Evolutionary conservation across 306 rosid species (phyloP).

Genomic region (Betula pendula): DNA sequence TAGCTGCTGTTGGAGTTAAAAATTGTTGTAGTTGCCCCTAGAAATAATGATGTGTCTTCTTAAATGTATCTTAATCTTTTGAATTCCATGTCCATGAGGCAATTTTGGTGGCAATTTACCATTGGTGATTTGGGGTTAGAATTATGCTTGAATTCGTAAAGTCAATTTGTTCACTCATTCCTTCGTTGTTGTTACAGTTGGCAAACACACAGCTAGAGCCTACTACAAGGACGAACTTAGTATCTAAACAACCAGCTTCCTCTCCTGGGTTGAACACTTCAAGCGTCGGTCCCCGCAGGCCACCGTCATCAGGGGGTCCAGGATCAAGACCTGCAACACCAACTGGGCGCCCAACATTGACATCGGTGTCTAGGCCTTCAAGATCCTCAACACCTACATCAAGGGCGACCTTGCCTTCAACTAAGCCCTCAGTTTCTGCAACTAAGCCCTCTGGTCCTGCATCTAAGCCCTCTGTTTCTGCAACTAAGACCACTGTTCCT

Average conservation of each 20-base stretch:
- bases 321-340: slow-evolving; percentile 91
- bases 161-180: slow-evolving; percentile 31
- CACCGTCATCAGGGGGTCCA: slow-evolving; percentile 86
- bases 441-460: slow-evolving; percentile 47
- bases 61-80: slow-evolving; percentile 1
- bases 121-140: slow-evolving; percentile 5
- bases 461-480: slow-evolving; percentile 42
- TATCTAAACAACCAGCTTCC: slow-evolving; percentile 60
- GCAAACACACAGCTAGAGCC: slow-evolving; percentile 75
- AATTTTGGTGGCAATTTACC: slow-evolving; percentile 3
- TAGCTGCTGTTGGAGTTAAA: background rate
- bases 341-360: slow-evolving; percentile 68
- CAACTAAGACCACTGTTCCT: slow-evolving; percentile 41
- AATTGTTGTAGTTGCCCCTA: background rate
- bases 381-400: slow-evolving; percentile 93
- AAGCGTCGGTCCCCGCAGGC: slow-evolving; percentile 67
- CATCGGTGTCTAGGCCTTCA: slow-evolving; percentile 59
- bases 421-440: slow-evolving; percentile 50
- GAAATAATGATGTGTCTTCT: background rate
- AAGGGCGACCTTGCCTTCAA: slow-evolving; percentile 59
- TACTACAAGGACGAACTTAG: slow-evolving; percentile 55
- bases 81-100: slow-evolving; percentile 1
- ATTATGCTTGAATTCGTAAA: slow-evolving; percentile 19
- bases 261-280: slow-evolving; percentile 78
- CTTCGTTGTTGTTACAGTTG: slow-evolving; percentile 56